phyloP scores from a whole-genome alignment of 257 asterid genomes.

The Penstemon barbatus region DNA sequence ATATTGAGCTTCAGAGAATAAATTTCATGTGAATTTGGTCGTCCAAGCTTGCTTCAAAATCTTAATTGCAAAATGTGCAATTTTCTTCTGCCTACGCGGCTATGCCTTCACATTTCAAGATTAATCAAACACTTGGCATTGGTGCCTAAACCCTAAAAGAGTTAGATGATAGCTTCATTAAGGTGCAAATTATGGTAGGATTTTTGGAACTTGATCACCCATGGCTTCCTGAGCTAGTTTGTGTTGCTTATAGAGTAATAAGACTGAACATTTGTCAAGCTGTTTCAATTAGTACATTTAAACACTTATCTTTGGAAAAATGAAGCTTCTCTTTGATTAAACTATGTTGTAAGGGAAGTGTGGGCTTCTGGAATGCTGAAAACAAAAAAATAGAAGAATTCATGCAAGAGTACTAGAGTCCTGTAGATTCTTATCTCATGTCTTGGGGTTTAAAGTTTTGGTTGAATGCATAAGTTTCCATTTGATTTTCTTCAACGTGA shows the following conservation, averaged over 20 bases:
- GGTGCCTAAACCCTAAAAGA: not conserved
- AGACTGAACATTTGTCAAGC: not conserved
- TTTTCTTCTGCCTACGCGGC: not conserved
- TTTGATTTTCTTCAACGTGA: conserved; percentile 27
- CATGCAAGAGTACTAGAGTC: not conserved
- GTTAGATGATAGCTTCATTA: not conserved
- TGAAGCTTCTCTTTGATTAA: not conserved
- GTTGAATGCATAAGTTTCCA: conserved; percentile 24
- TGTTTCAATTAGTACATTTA: not conserved
- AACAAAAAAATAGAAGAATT: no score
- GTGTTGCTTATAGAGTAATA: not conserved
- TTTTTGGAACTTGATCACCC: not conserved
- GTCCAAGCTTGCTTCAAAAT: conserved; percentile 17
- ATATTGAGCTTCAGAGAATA: conserved; percentile 5
- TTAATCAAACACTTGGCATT: not conserved
- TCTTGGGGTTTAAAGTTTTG: conserved; percentile 19
- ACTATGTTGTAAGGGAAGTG: no score
- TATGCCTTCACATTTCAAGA: conserved; percentile 12
- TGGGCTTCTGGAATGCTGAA: no score
- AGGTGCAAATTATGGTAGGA: not conserved
- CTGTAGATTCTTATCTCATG: not conserved
- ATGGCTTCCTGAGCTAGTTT: not conserved
- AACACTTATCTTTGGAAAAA: not conserved
- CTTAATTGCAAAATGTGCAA: not conserved
- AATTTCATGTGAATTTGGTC: conserved; percentile 12